Percentiles rank a stretch among this genome's conserved stretches.
phyloP scores from a whole-genome alignment of 805 yeast genomes.

The Saccharomycopsis vini region DNA sequence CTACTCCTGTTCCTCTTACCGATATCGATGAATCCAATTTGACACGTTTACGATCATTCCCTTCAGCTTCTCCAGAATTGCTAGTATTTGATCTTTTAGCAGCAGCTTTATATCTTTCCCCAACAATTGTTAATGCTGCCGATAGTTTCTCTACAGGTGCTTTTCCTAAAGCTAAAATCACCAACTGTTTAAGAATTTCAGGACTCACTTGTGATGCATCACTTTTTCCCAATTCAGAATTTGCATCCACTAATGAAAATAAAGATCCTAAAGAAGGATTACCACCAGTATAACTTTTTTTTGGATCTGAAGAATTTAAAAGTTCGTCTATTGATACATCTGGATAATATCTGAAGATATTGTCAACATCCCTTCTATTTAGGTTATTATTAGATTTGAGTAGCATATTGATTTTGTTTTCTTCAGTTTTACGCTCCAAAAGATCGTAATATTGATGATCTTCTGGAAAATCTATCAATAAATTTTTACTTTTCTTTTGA shows the following conservation, averaged over 20 bases:
- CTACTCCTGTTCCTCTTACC: too few relatives aligned
- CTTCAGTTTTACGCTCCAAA: conserved; percentile 24
- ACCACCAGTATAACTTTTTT: conserved; percentile 17
- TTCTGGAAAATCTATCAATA: conserved; percentile 10
- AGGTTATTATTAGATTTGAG: conserved; percentile 13
- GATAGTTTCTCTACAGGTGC: conserved; percentile 45
- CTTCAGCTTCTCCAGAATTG: too few relatives aligned
- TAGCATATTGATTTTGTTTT: conserved; percentile 21
- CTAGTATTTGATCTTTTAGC: conserved; percentile 15
- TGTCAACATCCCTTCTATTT: conserved; percentile 20
- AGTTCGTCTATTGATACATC: conserved; percentile 9
- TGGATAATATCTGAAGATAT: conserved; percentile 11
- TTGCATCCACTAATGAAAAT: conserved; percentile 55
- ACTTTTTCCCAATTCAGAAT: conserved; percentile 53
- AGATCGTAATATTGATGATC: conserved; percentile 11
- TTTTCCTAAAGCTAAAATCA: conserved; percentile 52
- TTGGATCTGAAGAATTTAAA: background rate
- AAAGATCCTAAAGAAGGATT: conserved; percentile 47
- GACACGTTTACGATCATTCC: conserved; percentile 4
- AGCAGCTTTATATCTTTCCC: conserved; percentile 42
- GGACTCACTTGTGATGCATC: conserved; percentile 64
- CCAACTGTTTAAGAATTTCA: conserved; percentile 55
- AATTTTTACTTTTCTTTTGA: conserved; percentile 15
- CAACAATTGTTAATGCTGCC: conserved; percentile 60
- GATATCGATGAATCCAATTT: conserved; percentile 18